Evolutionary conservation across 805 yeast genomes (phyloP), one percentile per base, ranked within the genome.

Genomic region (Zygotorulaspora chibaensis): DNA sequence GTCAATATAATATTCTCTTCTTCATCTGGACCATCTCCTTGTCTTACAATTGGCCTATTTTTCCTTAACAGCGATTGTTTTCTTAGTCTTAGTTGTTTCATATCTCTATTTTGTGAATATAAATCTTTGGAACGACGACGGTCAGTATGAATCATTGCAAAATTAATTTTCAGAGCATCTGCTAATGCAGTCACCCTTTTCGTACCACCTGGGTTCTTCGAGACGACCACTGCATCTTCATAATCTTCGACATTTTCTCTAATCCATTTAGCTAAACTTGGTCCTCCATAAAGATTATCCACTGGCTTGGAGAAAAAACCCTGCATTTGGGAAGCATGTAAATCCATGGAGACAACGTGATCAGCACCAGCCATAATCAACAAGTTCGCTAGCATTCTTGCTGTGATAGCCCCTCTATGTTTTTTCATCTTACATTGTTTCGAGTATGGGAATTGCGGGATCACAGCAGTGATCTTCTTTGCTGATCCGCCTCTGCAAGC

Each of bases 181-280:
- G 99, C 99, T 58, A 93, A 74, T 1, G 97, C 90, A 15, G 99
- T 93, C 43, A 93, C 99, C 55, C 99, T 79, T 66, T 93, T 93
- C 16, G 99, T 90, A 46, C 99, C 99, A 52, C 99, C 99, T 16
- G 99, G 98, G 69, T 93, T 93, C 66, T 93, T 93, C n/a, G 97
- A 89, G 10, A 93, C 99, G 44, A 93, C 95, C 20, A 95, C 99
- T 1, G 96, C 91, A 50, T 83, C 82, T 57, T 80, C 74, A 74
- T 87, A 88, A 62, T 91, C 88, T 30, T 83, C 81, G 40, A 93
- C 84, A 59, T 93, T 85, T 65, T 85, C 93, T 57, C 85, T 81
- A 58, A 93, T 91, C 99, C 99, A 93, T 57, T 87, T 79, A 25
- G 96, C 97, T 56, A 93, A 76, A 34, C 96, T 87, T 40, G 99